A percentile compares a stretch with the other conserved stretches of the same genome.
Evolutionary conservation across 2,329 filamentous ascomycete genomes (phyloP).

Genomic region (Paecilomyces niveus): DNA sequence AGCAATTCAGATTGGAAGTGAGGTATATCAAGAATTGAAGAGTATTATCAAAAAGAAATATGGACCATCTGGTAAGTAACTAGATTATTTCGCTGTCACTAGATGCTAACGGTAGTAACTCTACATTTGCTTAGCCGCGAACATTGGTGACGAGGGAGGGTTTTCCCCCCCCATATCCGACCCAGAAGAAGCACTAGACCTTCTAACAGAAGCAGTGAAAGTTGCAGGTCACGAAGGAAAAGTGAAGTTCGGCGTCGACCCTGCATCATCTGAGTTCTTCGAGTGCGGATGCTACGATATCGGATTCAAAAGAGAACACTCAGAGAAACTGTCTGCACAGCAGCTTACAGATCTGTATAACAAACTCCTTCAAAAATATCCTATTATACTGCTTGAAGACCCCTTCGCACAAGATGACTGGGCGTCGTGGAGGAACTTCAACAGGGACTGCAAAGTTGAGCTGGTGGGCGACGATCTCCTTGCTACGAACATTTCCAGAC

Average conservation of each 20-base stretch:
- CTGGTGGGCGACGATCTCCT: conserved; percentile 38
- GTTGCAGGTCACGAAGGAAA: conserved; percentile 21
- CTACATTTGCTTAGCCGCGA: conserved; percentile 13
- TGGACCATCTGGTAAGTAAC: conserved; percentile 15
- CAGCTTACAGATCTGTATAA: conserved; percentile 26
- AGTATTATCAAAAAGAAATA: conserved; percentile 22
- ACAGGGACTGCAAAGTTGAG: conserved; percentile 25
- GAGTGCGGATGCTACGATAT: conserved; percentile 27
- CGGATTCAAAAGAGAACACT: conserved; percentile 28
- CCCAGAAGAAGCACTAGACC: conserved; percentile 27
- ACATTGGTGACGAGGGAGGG: conserved; percentile 31
- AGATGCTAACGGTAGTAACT: not conserved
- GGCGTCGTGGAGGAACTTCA: conserved; percentile 29
- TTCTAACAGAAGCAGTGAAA: conserved; percentile 20
- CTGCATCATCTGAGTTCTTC: conserved; percentile 35
- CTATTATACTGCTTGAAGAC: conserved; percentile 35
- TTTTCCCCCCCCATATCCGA: conserved; percentile 29
- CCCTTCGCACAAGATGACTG: conserved; percentile 38
- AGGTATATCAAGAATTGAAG: conserved; percentile 28
- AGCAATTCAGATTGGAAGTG: conserved; percentile 22
- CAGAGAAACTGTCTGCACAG: conserved; percentile 13
- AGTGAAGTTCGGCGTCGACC: conserved; percentile 36
- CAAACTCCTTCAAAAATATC: conserved; percentile 26
- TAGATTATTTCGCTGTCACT: not conserved
- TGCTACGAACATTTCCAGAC: conserved; percentile 30